Conservation (phyloP, 805 yeast genomes). For the Hanseniaspora valbyensis region DNA sequence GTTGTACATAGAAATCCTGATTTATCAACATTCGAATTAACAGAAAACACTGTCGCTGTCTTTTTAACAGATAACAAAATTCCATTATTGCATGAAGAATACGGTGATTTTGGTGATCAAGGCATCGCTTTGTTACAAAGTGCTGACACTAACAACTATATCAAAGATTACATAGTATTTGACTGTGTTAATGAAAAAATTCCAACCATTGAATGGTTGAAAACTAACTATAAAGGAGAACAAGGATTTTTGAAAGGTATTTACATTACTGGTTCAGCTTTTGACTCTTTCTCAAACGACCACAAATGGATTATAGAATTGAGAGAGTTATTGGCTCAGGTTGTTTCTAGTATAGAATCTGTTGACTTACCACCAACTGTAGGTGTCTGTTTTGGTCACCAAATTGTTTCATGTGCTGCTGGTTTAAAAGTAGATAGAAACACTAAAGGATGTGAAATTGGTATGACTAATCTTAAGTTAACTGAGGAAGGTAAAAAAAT, state of each 20-base stretch:
- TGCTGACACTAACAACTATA: conserved; percentile 13
- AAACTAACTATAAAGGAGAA: background rate
- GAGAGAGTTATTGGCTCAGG: conserved; percentile 28
- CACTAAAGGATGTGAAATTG: conserved; percentile 63
- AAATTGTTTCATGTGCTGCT: conserved; percentile 54
- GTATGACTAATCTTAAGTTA: conserved; percentile 41
- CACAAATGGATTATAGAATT: conserved; percentile 35
- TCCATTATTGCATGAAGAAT: conserved; percentile 20
- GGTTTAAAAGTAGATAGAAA: conserved; percentile 51
- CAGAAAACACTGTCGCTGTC: conserved; percentile 21
- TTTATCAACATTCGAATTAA: background rate
- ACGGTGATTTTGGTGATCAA: conserved; percentile 26
- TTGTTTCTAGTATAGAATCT: conserved; percentile 16
- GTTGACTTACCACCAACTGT: conserved; percentile 34
- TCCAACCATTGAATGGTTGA: conserved; percentile 22
- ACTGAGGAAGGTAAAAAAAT: conserved; percentile 32
- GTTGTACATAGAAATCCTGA: background rate
- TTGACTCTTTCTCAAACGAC: conserved; percentile 34
- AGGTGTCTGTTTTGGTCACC: conserved; percentile 87
- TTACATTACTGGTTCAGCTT: conserved; percentile 39
- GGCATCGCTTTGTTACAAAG: conserved; percentile 20
- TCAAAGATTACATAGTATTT: conserved; percentile 20
- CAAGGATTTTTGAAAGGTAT: conserved; percentile 28
- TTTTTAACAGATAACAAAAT: conserved; percentile 23
- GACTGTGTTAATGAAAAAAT: conserved; percentile 21